These are phyloP conservation scores for Skeletonema marinoi DNA, from an alignment of 108 stramenopile species.

Conservation along the genomic window DNA sequence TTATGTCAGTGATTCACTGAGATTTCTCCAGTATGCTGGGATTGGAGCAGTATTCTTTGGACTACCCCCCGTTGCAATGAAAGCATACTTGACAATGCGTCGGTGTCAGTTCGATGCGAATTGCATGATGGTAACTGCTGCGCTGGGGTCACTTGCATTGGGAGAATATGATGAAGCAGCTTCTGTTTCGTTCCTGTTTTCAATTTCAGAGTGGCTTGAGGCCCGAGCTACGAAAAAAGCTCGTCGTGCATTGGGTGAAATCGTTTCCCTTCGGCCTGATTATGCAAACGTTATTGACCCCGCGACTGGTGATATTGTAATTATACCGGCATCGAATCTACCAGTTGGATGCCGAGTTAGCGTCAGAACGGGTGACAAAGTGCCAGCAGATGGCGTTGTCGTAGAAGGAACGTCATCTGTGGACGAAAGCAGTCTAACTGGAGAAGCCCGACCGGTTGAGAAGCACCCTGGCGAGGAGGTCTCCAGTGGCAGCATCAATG, in stretches of 20 bases:
- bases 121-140: conserved; percentile 91
- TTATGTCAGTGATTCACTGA: conserved; percentile 44
- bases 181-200: conserved; percentile 84
- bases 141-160: conserved; percentile 77
- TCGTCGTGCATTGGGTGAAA: conserved; percentile 69
- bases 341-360: conserved; percentile 77
- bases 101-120: conserved; percentile 84
- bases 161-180: conserved; percentile 88
- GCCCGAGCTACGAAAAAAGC: conserved; percentile 71
- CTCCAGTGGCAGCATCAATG: conserved; percentile 85
- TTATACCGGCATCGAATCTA: conserved; percentile 76
- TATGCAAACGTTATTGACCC: conserved; percentile 79
- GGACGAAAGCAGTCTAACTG: conserved; percentile 95
- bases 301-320: conserved; percentile 52
- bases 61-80: conserved; percentile 71
- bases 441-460: conserved; percentile 78
- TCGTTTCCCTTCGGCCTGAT: conserved; percentile 79
- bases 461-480: conserved; percentile 73
- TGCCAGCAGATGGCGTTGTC: conserved; percentile 93
- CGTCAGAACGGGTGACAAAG: conserved; percentile 91
- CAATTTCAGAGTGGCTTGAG: conserved; percentile 85
- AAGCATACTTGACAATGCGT: conserved; percentile 75
- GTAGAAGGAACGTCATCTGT: conserved; percentile 78
- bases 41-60: conserved; percentile 76
- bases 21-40: conserved; percentile 72